Evolutionary conservation across 257 asterid genomes (phyloP), one percentile per base, ranked within the genome.

Genomic region (Solanum chmielewskii): DNA sequence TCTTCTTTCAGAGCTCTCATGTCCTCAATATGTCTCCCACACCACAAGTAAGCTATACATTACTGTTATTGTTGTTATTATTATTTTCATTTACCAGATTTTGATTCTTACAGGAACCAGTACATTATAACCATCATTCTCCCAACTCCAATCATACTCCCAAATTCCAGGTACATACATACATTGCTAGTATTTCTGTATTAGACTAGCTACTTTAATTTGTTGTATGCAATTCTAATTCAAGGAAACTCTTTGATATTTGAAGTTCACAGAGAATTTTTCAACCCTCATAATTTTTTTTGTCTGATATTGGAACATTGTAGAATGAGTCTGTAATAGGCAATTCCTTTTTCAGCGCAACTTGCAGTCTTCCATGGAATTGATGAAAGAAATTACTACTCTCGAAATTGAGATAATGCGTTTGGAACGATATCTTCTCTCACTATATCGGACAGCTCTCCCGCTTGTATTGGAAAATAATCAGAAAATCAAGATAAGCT

Each of bases 381-480:
- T 96, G 90, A 90, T 93, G 92, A 90, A 92, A 84, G 98, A 96
- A 90, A 96, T 96, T 86, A 87, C 95, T 33, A 70, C 78, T 39
- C 97, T 96, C 71, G 99, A 96, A 90, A 89, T 89, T 86, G 93
- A 96, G 89, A 95, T 96, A 86, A 87, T 90, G 33, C 95, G 86
- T 71, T 78, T 96, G 96, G 99, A 96, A 89, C 91, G 90, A 21
- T 85, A 91, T 85, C 95, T 96, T 76, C 98, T 96, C 27, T 93
- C 98, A 49, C 96, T 96, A 62, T 96, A 96, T 86, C 93, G 93
- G 45, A 89, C 89, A 3, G 92, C 92, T 14, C 89, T 92, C 75
- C 95, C 95, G 2, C 68, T 83, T 81, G 25, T 85, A 44, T 83
- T 15, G 35, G 92, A 88, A 83, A 90, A 70, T 80, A 90, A 70